These are phyloP conservation scores for Cymbidium sinense DNA, from an alignment of 106 monocot species.

Conservation along the genomic window DNA sequence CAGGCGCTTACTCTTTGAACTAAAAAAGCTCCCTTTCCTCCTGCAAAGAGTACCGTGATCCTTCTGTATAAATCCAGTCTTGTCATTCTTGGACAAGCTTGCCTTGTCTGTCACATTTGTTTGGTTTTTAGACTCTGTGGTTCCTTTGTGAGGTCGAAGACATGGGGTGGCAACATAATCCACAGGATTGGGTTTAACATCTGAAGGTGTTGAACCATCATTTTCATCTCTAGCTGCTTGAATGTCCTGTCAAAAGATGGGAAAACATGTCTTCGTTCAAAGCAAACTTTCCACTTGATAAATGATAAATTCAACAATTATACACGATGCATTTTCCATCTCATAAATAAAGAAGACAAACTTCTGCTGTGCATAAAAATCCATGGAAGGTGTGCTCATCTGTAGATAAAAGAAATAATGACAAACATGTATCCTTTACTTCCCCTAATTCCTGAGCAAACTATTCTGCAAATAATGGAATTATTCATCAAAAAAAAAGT, in stretches of 20 bases:
- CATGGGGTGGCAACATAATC: slow-evolving; percentile 26
- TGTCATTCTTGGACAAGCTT: slow-evolving; percentile 37
- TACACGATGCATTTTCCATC: too few species aligned
- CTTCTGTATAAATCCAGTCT: slow-evolving; percentile 44
- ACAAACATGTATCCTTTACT: too few species aligned
- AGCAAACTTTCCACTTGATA: too few species aligned
- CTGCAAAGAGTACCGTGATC: slow-evolving; percentile 31
- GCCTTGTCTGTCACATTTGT: slow-evolving; percentile 28
- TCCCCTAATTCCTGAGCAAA: too few species aligned
- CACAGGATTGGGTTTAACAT: slow-evolving; percentile 18
- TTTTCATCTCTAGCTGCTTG: slow-evolving; percentile 52
- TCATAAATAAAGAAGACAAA: too few species aligned
- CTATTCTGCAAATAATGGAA: too few species aligned
- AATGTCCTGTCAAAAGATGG: slow-evolving; percentile 31
- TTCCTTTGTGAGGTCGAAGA: slow-evolving; percentile 11
- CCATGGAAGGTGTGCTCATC: too few species aligned
- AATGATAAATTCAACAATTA: too few species aligned
- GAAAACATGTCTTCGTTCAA: too few species aligned
- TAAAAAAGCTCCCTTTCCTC: slow-evolving; percentile 55
- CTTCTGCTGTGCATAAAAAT: too few species aligned
- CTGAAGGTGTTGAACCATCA: slow-evolving; percentile 28
- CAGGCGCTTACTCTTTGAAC: slow-evolving; percentile 68
- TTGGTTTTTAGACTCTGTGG: slow-evolving; percentile 23
- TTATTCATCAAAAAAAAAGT: too few species aligned
- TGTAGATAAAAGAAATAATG: too few species aligned